phyloP scores from a whole-genome alignment of 768 basidiomycete genomes.

The Phaeotremella skinneri region DNA sequence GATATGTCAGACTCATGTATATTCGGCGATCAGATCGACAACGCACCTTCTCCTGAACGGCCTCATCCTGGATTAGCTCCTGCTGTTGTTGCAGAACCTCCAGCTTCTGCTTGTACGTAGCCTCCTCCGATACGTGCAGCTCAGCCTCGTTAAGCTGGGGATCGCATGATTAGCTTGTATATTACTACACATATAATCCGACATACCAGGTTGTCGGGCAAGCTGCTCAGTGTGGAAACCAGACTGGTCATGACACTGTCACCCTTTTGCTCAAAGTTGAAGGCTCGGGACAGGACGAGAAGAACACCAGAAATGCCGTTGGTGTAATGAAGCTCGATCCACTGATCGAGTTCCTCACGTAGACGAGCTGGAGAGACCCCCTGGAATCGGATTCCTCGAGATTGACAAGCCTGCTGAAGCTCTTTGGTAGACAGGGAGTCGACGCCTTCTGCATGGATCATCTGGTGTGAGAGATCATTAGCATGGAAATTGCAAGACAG shows the following conservation, averaged over 20 bases:
- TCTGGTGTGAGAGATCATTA: conserved; percentile 52
- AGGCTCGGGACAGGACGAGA: conserved; percentile 88
- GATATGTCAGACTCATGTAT: conserved; percentile 5
- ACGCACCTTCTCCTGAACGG: conserved; percentile 82
- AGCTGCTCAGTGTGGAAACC: conserved; percentile 82
- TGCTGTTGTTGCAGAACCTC: conserved; percentile 98
- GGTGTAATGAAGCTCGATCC: conserved; percentile 90
- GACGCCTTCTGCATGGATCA: conserved; percentile 84
- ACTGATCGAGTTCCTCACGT: conserved; percentile 82
- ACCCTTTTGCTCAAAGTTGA: conserved; percentile 84
- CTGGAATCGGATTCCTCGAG: conserved; percentile 84
- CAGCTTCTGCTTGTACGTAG: conserved; percentile 91
- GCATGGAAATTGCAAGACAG: neutral
- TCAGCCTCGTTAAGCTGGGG: conserved; percentile 91
- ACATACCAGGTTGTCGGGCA: conserved; percentile 90
- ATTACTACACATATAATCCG: neutral
- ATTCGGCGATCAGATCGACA: neutral
- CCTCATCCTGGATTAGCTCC: conserved; percentile 98
- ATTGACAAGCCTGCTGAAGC: conserved; percentile 87
- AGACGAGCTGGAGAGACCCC: conserved; percentile 84
- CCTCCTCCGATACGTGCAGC: conserved; percentile 89
- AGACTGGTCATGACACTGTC: conserved; percentile 78
- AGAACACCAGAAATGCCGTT: conserved; percentile 89
- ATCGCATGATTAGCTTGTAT: conserved; percentile 12
- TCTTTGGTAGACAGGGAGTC: conserved; percentile 87